phyloP scores from a whole-genome alignment of 345 rosid species.

The Capsella bursapastoris region DNA sequence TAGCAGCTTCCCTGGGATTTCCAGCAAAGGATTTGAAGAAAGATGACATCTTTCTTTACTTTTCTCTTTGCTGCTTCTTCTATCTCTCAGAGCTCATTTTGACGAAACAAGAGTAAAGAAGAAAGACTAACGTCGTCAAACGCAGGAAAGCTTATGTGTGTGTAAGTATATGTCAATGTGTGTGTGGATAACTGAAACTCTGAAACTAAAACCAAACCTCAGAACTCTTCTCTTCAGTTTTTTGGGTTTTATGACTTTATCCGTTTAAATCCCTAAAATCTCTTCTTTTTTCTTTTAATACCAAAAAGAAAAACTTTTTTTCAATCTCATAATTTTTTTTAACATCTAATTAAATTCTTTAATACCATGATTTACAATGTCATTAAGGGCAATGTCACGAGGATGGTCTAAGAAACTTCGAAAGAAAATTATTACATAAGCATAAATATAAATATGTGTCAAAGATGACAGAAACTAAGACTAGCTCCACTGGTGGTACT shows the following conservation, averaged over 20 bases:
- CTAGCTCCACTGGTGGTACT: no score
- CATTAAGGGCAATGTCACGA: no score
- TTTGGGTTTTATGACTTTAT: slow-evolving; percentile 33
- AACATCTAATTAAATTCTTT: no score
- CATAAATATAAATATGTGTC: no score
- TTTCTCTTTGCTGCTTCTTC: background rate
- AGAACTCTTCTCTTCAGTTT: background rate
- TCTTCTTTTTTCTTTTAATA: background rate
- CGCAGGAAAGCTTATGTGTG: background rate
- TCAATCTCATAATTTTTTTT: no score
- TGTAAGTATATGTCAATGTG: no score
- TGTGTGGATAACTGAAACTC: slow-evolving; percentile 33
- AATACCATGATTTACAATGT: no score
- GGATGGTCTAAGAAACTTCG: no score
- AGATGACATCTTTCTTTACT: slow-evolving; percentile 44
- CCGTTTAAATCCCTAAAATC: background rate
- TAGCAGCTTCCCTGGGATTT: slow-evolving; percentile 60
- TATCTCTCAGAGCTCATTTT: slow-evolving; percentile 11
- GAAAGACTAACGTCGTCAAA: slow-evolving; percentile 15
- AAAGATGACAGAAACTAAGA: no score
- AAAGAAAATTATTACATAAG: no score
- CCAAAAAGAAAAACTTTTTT: background rate
- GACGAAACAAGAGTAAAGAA: background rate
- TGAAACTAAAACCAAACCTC: slow-evolving; percentile 33
- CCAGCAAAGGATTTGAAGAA: slow-evolving; percentile 63